Conservation (phyloP, 495 filamentous ascomycete genomes). For the Umbilicaria muhlenbergii region DNA sequence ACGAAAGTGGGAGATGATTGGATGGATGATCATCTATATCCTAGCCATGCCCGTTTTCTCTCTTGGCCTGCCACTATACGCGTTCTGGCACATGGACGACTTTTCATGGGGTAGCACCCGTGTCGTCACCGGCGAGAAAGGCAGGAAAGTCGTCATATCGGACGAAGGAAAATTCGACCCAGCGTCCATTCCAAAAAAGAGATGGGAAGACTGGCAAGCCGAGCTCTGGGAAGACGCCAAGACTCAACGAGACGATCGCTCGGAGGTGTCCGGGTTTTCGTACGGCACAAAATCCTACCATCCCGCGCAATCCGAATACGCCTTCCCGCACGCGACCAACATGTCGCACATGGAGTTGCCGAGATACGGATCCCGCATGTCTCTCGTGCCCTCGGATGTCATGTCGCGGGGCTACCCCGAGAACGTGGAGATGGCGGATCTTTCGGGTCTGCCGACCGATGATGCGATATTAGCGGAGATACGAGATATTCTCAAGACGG, state of each 20-base stretch:
- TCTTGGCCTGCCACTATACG: conserved; percentile 84
- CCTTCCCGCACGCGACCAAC: conserved; percentile 38
- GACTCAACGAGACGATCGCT: conserved; percentile 70
- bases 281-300: conserved; percentile 76
- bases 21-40: conserved; percentile 99
- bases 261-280: conserved; percentile 80
- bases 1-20: conserved; percentile 92
- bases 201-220: conserved; percentile 97
- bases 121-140: conserved; percentile 92
- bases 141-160: conserved; percentile 79
- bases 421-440: conserved; percentile 54
- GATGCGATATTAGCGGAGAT: conserved; percentile 90
- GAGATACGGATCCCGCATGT: conserved; percentile 50
- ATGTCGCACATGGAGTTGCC: conserved; percentile 59
- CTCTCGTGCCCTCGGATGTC: conserved; percentile 64
- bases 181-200: conserved; percentile 81
- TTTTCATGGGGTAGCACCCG: conserved; percentile 98
- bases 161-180: conserved; percentile 99
- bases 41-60: conserved; percentile 87
- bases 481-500: conserved; percentile 73
- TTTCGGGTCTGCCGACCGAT: conserved; percentile 60
- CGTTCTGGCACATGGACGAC: conserved; percentile 98
- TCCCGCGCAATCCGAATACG: conserved; percentile 33
- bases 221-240: conserved; percentile 88
- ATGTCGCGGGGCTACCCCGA: conserved; percentile 37